These are phyloP conservation scores for Rhodotorula kratochvilovae DNA, from an alignment of 768 basidiomycete genomes.

Conservation along the genomic window DNA sequence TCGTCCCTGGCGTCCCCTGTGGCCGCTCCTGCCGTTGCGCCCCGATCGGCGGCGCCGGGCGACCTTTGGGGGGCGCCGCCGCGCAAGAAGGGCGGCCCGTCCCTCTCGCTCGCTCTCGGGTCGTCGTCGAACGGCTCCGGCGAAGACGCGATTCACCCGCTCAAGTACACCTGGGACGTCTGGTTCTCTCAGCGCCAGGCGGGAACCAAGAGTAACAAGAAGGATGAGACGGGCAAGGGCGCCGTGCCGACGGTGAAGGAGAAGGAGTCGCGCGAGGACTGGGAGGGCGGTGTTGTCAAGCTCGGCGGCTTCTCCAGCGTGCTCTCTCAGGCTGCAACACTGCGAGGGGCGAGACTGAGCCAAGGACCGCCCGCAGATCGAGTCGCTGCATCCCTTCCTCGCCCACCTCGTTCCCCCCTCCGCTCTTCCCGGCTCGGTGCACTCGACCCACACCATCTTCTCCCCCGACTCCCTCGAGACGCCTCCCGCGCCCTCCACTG, in stretches of 20 bases:
- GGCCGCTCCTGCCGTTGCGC: not conserved
- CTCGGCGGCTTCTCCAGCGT: conserved; percentile 39
- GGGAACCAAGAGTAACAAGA: conserved; percentile 19
- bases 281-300: conserved; percentile 38
- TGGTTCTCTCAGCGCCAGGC: conserved; percentile 35
- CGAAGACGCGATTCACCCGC: conserved; percentile 20
- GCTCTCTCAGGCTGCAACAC: not conserved
- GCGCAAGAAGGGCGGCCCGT: conserved; percentile 21
- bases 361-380: conserved; percentile 57
- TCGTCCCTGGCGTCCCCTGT: conserved; percentile 5
- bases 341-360: not conserved
- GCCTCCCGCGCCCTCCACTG: conserved; percentile 16
- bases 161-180: conserved; percentile 39
- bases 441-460: conserved; percentile 29
- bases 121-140: not conserved
- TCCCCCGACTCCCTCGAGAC: conserved; percentile 2
- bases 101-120: conserved; percentile 24
- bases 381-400: conserved; percentile 92
- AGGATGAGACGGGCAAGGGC: conserved; percentile 25
- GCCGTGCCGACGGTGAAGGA: conserved; percentile 8
- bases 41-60: not conserved
- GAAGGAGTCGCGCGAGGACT: conserved; percentile 32
- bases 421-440: conserved; percentile 61
- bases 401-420: conserved; percentile 86
- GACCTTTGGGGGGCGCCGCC: not conserved